Evolutionary conservation across 73 alveolate species (phyloP).

Genomic region (Paramecium biaurelia): DNA sequence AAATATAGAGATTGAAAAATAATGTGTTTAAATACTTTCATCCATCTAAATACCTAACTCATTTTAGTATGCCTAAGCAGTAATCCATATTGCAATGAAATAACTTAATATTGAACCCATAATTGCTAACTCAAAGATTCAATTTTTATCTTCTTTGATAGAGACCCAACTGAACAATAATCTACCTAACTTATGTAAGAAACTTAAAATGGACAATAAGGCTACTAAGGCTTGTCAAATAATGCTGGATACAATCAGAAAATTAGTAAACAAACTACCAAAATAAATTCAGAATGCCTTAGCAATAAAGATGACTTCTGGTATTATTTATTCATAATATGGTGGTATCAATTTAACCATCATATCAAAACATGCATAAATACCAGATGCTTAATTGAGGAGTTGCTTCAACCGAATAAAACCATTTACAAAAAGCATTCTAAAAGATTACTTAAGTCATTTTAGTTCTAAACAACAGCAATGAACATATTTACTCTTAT

Average conservation of each 20-base stretch:
- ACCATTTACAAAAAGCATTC: neutral
- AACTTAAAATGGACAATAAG: neutral
- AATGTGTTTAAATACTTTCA: neutral
- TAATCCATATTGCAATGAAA: neutral
- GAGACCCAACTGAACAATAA: neutral
- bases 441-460: neutral
- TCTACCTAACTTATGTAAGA: neutral
- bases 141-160: neutral
- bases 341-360: neutral
- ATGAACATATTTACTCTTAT: neutral
- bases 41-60: neutral
- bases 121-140: neutral
- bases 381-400: neutral
- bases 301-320: neutral
- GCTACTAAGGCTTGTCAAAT: neutral
- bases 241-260: neutral
- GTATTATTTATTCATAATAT: neutral
- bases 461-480: neutral
- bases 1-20: neutral
- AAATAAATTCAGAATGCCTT: neutral
- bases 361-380: neutral
- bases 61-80: neutral
- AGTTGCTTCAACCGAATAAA: neutral
- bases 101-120: neutral
- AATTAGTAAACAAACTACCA: neutral